Conservation (phyloP, 768 basidiomycete species). For the Tricholoma matsutake region DNA sequence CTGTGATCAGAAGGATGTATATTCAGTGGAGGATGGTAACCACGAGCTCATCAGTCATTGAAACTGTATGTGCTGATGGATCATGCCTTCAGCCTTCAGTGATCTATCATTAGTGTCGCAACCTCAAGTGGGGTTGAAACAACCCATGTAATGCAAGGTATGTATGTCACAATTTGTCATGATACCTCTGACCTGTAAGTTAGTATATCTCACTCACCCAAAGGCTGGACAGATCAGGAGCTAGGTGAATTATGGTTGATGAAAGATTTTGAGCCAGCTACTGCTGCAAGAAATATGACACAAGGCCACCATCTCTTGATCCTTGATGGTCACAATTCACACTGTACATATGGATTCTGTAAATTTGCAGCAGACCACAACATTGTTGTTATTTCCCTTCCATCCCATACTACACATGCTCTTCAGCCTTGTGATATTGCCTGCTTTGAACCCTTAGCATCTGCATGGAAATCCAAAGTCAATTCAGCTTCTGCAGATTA, state of each 20-base stretch:
- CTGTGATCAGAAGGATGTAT: no score
- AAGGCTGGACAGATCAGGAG: no score
- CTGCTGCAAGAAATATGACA: no score
- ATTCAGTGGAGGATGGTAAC: no score
- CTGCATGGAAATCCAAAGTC: not conserved
- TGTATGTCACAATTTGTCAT: not conserved
- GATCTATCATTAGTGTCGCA: not conserved
- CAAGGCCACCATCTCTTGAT: conserved; percentile 31
- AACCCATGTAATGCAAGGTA: not conserved
- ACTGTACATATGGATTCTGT: conserved; percentile 15
- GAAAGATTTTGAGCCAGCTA: no score
- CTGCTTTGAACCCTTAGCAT: conserved; percentile 14
- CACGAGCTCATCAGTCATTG: no score
- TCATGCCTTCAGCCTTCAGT: no score
- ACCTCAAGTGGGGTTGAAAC: not conserved
- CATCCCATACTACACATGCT: no score
- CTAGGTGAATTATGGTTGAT: no score
- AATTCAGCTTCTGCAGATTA: not conserved
- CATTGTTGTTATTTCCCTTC: conserved; percentile 33
- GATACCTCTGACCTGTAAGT: not conserved
- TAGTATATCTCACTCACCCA: no score
- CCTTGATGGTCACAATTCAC: conserved; percentile 38
- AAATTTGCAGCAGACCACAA: conserved; percentile 21
- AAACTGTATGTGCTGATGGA: not conserved
- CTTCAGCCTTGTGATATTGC: no score